Conservation (phyloP, 495 filamentous ascomycete species). For the Penicillium diatomitis region DNA sequence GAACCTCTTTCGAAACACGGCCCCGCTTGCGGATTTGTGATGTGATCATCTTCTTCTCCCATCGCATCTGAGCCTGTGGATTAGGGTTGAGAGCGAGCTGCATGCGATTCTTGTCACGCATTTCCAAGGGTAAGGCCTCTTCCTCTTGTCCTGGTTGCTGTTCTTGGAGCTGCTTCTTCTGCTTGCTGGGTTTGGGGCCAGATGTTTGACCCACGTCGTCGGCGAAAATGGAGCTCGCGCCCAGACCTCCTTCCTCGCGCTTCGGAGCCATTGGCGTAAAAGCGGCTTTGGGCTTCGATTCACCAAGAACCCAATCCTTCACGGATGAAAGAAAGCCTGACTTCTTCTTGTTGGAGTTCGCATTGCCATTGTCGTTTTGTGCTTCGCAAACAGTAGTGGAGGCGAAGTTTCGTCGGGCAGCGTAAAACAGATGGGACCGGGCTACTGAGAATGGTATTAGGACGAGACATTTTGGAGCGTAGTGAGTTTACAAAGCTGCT, state of each 20-base stretch:
- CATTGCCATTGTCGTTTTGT: slow-evolving; percentile 14
- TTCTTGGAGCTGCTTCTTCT: slow-evolving; percentile 11
- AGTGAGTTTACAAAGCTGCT: neutral
- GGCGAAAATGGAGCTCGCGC: slow-evolving; percentile 35
- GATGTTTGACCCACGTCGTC: slow-evolving; percentile 22
- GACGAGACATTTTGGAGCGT: neutral
- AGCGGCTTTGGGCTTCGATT: slow-evolving; percentile 21
- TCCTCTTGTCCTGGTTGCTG: slow-evolving; percentile 1
- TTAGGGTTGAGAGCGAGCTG: slow-evolving; percentile 57
- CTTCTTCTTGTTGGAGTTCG: slow-evolving; percentile 3
- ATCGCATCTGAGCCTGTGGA: slow-evolving; percentile 54
- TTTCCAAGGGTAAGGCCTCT: slow-evolving; percentile 11
- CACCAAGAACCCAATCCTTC: slow-evolving; percentile 33
- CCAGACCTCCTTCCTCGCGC: slow-evolving; percentile 28
- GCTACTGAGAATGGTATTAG: slow-evolving; percentile 12
- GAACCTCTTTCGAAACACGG: slow-evolving; percentile 51
- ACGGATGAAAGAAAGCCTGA: slow-evolving; percentile 19
- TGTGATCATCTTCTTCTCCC: slow-evolving; percentile 75
- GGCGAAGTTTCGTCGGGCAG: slow-evolving; percentile 34
- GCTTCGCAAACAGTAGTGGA: slow-evolving; percentile 25
- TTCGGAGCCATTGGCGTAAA: slow-evolving; percentile 21
- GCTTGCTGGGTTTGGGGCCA: slow-evolving; percentile 21
- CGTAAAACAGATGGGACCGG: slow-evolving; percentile 28
- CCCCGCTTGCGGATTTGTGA: slow-evolving; percentile 58
- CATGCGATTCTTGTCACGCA: slow-evolving; percentile 41